phyloP scores from a whole-genome alignment of 768 basidiomycete genomes.

The Phlebiopsis flavidoalba region DNA sequence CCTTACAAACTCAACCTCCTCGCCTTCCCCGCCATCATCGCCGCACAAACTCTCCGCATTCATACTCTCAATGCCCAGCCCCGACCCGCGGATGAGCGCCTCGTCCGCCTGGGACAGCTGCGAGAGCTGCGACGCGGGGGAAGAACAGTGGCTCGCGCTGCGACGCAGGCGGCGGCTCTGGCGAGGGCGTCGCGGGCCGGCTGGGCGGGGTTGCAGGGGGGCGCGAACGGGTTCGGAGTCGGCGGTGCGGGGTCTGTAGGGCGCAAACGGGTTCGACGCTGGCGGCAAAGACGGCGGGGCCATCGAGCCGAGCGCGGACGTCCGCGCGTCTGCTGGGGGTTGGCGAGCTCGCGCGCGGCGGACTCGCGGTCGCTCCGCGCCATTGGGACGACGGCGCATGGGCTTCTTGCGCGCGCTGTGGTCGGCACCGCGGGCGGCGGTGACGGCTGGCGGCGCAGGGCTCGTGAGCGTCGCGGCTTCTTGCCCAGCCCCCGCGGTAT shows the following conservation, averaged over 20 bases:
- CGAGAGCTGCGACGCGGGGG: constrained; percentile 14
- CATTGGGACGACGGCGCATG: constrained; percentile 47
- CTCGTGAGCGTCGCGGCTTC: constrained; percentile 23
- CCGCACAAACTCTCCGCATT: constrained; percentile 52
- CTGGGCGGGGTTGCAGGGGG: not conserved
- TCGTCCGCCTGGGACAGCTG: constrained; percentile 49
- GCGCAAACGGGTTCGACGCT: constrained; percentile 10
- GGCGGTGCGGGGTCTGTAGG: constrained; percentile 9
- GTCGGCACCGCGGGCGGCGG: not conserved
- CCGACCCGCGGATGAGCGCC: constrained; percentile 50
- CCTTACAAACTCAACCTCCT: constrained; percentile 36
- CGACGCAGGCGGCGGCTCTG: constrained; percentile 6
- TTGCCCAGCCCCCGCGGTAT: constrained; percentile 13
- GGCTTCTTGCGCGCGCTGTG: constrained; percentile 41
- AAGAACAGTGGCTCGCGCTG: constrained; percentile 29
- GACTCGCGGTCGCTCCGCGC: constrained; percentile 24
- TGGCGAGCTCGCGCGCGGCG: not conserved
- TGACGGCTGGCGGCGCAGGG: constrained; percentile 4
- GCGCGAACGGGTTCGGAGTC: not conserved
- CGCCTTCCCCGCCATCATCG: constrained; percentile 56
- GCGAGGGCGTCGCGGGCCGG: constrained; percentile 15
- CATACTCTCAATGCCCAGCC: constrained; percentile 68
- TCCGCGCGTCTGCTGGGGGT: not conserved
- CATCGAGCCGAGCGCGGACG: constrained; percentile 10
- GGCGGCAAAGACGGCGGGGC: constrained; percentile 26